Evolutionary conservation across 768 basidiomycete genomes (phyloP), one percentile per base, ranked within the genome.

Genomic region (Boletus rubropictus): DNA sequence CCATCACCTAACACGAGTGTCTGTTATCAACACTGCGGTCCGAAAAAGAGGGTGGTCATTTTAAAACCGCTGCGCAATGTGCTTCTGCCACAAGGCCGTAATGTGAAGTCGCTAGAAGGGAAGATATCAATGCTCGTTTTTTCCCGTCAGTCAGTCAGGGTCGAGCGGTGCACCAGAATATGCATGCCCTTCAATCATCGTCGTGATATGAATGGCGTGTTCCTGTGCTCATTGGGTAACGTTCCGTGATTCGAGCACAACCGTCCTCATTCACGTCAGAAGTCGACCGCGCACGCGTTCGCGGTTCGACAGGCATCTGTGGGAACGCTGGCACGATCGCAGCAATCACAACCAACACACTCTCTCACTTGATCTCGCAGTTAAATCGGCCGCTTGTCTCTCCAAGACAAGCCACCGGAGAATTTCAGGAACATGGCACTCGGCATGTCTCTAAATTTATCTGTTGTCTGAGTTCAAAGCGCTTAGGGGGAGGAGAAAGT

Each of bases 381-480:
- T 56, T 36, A 12, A 42, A 39, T 20, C 25, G 45, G 32, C 39
- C 22, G 9, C 34, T 25, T 15, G 29, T 57, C n/a, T 48, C 54
- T 42, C 53, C 57, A 59, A 7, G 3, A 25, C 31, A 10, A 18
- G 22, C 34, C 24, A 25, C 22, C 31, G 29, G 25, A 31, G 17
- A 22, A 28, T 28, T 10, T 36, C 35, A 48, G 31, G 42, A 17
- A 40, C 39, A 20, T 25, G 29, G 31, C 25, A 27, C 48, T 53
- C 45, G 48, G 27, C 31, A n/a, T n/a, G n/a, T n/a, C n/a, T n/a
- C n/a, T n/a, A n/a, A n/a, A n/a, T n/a, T n/a, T 7, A 4, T 43
- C 20, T 28, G 15, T 33, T 35, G 46, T 47, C 56, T 59, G 52
- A 55, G 51, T 53, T 61, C 49, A 35, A 59, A 49, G 52, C 24